Evolutionary conservation across 306 rosid genomes (phyloP).

Genomic region (Alnus rubra): DNA sequence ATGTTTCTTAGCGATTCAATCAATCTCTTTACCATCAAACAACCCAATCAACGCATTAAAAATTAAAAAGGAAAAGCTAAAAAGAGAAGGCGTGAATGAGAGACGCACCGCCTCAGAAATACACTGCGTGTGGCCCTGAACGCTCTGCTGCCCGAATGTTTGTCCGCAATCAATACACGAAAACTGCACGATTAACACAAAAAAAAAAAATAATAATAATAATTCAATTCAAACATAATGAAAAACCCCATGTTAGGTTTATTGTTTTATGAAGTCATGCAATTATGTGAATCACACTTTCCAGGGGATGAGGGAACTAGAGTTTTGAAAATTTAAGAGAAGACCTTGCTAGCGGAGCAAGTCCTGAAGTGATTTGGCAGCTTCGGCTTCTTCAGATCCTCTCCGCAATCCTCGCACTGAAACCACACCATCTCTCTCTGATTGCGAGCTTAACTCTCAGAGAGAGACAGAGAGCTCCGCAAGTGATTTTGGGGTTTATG

Average conservation of each 20-base stretch:
- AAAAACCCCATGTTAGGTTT: neutral
- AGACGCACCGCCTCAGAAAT: conserved; percentile 77
- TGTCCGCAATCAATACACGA: conserved; percentile 94
- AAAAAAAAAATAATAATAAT: neutral
- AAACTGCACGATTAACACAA: conserved; percentile 45
- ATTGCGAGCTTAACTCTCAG: neutral
- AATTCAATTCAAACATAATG: neutral
- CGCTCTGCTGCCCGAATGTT: conserved; percentile 70
- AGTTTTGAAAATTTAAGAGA: neutral
- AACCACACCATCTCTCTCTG: conserved; percentile 54
- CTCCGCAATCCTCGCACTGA: conserved; percentile 66
- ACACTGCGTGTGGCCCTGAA: conserved; percentile 81
- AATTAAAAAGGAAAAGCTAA: neutral
- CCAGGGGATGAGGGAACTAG: neutral
- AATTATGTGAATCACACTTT: neutral
- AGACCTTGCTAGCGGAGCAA: conserved; percentile 54
- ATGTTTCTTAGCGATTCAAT: neutral
- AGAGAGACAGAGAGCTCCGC: neutral
- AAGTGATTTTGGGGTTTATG: conserved; percentile 14
- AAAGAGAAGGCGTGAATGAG: conserved; percentile 20
- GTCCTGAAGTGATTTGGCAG: conserved; percentile 46
- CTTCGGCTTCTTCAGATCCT: conserved; percentile 60
- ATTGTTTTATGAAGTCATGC: neutral
- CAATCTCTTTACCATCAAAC: neutral
- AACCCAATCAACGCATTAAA: neutral